Evolutionary conservation across 2,329 filamentous ascomycete genomes (phyloP).

Genomic region (Pseudopyricularia javanii): DNA sequence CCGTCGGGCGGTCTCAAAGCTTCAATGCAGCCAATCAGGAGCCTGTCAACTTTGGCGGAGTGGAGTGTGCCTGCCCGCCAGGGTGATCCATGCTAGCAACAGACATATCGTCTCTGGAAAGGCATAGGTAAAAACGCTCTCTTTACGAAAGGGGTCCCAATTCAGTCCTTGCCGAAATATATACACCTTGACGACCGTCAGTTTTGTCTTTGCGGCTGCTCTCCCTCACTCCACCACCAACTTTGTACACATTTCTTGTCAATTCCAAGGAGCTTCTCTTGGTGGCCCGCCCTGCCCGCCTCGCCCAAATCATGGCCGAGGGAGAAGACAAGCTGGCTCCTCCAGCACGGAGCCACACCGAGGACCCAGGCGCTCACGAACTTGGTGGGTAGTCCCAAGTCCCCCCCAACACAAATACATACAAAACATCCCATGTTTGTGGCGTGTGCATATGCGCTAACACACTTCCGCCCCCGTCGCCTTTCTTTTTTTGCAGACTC

Average conservation of each 20-base stretch:
- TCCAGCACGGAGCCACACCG: conserved; percentile 25
- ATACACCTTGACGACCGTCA: too few relatives aligned
- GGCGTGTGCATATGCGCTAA: neutral
- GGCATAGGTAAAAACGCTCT: neutral
- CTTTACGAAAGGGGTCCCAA: neutral
- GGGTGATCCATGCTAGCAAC: neutral
- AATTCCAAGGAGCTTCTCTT: too few relatives aligned
- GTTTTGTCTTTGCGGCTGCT: too few relatives aligned
- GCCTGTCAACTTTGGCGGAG: neutral
- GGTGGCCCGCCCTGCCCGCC: too few relatives aligned
- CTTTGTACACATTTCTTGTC: too few relatives aligned
- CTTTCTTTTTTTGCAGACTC: conserved; percentile 23
- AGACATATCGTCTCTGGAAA: neutral
- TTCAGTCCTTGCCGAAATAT: neutral
- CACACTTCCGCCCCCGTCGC: neutral
- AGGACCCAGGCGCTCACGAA: conserved; percentile 48
- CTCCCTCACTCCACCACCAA: too few relatives aligned
- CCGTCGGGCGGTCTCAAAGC: neutral
- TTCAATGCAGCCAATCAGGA: neutral
- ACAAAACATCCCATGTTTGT: neutral
- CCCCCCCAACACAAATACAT: conserved; percentile 1
- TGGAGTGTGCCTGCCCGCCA: neutral
- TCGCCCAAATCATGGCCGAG: conserved; percentile 14
- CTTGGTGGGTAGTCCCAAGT: conserved; percentile 28
- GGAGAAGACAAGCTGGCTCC: conserved; percentile 24